phyloP scores from a whole-genome alignment of 2,329 filamentous ascomycete species.

The Sporothrix euskadiensis region DNA sequence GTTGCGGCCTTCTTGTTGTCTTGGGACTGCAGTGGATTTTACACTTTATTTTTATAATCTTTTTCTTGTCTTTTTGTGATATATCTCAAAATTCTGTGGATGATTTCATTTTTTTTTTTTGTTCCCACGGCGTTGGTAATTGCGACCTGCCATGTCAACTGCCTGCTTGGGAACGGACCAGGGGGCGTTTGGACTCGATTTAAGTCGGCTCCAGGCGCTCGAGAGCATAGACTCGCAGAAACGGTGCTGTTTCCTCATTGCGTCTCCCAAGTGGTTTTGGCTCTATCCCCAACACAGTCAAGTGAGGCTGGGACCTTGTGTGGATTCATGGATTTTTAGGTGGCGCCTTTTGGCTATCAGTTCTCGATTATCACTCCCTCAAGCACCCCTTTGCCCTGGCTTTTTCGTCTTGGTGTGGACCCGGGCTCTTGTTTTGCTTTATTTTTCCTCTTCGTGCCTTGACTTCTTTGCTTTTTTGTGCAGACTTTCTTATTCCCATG shows the following conservation, averaged over 20 bases:
- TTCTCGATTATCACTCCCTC: background rate
- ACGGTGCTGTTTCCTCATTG: background rate
- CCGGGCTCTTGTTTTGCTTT: background rate
- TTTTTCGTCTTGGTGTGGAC: background rate
- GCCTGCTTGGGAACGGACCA: conserved; percentile 15
- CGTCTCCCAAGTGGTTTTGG: background rate
- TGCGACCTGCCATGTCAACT: conserved; percentile 14
- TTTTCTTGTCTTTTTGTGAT: background rate
- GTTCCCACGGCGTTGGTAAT: conserved; percentile 18
- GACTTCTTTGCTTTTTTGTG: background rate
- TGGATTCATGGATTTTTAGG: background rate
- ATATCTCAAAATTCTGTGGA: background rate
- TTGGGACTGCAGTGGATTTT: conserved; percentile 9
- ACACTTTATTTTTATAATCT: too few species aligned
- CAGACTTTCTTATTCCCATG: background rate
- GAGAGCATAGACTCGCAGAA: background rate
- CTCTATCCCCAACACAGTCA: background rate
- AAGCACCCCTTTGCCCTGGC: background rate
- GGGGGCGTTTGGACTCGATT: background rate
- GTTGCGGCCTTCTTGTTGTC: background rate
- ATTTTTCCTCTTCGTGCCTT: background rate
- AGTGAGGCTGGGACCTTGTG: background rate
- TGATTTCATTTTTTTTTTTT: background rate
- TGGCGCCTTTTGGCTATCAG: background rate
- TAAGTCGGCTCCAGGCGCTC: background rate